Conservation (phyloP, 73 alveolate species). For the Loxodes magnus region DNA sequence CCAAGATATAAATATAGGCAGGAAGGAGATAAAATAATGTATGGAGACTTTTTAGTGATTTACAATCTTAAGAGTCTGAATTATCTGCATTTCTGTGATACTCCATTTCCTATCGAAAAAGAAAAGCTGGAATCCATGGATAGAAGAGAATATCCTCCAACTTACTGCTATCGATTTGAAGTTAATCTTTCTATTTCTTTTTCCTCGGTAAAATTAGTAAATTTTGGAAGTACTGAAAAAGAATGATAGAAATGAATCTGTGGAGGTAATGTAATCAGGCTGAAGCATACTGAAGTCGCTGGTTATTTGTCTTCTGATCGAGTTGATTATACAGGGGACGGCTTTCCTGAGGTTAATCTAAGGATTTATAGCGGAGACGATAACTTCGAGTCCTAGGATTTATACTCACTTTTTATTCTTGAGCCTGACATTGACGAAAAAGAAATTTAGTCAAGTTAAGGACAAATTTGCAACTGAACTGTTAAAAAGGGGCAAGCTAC, state of each 20-base stretch:
- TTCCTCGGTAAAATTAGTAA: constrained; percentile 21
- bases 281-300: constrained; percentile 40
- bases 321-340: no score
- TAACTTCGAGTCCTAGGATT: constrained; percentile 26
- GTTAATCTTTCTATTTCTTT: no score
- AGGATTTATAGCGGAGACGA: constrained; percentile 27
- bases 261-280: constrained; percentile 34
- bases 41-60: constrained; percentile 26
- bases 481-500: neutral
- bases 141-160: no score
- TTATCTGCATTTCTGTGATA: no score
- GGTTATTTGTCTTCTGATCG: constrained; percentile 37
- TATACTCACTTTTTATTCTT: constrained; percentile 23
- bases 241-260: constrained; percentile 12
- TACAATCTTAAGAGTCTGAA: constrained; percentile 17
- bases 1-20: no score
- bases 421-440: constrained; percentile 19
- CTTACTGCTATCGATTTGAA: no score
- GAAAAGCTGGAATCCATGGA: no score
- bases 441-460: no score
- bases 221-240: constrained; percentile 18
- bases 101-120: no score
- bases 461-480: constrained; percentile 14
- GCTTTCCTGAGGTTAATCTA: constrained; percentile 44
- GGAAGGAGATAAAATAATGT: constrained; percentile 41